Percentiles rank a stretch among this genome's conserved stretches.
These are phyloP conservation scores for Exidia glandulosa DNA, from an alignment of 768 basidiomycete genomes.

Conservation along the genomic window DNA sequence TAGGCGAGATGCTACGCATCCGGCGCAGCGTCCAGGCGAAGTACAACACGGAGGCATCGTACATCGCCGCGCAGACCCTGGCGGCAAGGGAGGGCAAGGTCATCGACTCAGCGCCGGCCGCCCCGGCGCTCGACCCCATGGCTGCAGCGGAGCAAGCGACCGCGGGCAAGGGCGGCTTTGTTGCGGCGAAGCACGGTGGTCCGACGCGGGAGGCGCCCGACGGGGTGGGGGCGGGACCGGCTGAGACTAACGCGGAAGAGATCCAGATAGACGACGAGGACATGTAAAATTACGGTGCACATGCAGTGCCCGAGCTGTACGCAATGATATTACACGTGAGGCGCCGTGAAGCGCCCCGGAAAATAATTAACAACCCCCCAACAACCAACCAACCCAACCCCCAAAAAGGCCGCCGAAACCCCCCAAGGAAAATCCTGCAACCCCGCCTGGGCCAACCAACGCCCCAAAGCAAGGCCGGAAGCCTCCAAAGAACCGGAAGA, in stretches of 20 bases:
- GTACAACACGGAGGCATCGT: constrained; percentile 95
- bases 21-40: constrained; percentile 97
- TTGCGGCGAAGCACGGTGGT: constrained; percentile 53
- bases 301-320: constrained; percentile 6
- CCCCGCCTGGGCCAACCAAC: constrained; percentile 61
- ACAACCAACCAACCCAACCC: constrained; percentile 69
- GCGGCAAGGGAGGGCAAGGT: constrained; percentile 44
- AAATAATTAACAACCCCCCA: constrained; percentile 15
- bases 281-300: constrained; percentile 19
- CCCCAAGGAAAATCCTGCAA: constrained; percentile 61
- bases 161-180: constrained; percentile 54
- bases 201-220: constrained; percentile 30
- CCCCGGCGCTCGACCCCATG: constrained; percentile 62
- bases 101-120: constrained; percentile 29
- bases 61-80: constrained; percentile 82
- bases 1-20: constrained; percentile 81
- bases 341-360: not conserved
- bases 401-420: constrained; percentile 70
- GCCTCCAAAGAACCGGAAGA: constrained; percentile 63
- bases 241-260: constrained; percentile 58
- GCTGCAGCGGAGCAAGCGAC: constrained; percentile 66
- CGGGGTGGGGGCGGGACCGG: constrained; percentile 18
- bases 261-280: constrained; percentile 85
- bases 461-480: constrained; percentile 47
- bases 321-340: constrained; percentile 7